Evolutionary conservation across 2,329 filamentous ascomycete species (phyloP), one percentile per base, ranked within the genome.

Genomic region (Didymella segeticola): DNA sequence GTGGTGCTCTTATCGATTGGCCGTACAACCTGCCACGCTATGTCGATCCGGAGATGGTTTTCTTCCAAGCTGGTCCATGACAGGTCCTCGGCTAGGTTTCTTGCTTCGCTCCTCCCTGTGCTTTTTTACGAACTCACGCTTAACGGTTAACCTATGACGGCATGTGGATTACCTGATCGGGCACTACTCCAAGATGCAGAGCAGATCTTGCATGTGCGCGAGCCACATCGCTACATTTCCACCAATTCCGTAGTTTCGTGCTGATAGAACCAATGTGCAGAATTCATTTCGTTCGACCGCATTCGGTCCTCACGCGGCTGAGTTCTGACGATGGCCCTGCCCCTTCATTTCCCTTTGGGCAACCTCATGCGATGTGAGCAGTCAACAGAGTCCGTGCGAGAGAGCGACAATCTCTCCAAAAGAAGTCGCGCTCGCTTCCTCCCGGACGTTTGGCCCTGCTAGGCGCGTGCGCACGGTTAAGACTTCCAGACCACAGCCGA

Each of bases 311-410:
- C 57, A 53, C 61, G 61, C 65, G 58, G 64, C 64, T 62, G 61
- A 70, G 57, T 66, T 66, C 64, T 68, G 65, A 69, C 63, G 56
- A 66, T 58, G 56, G 66, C 41, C 60, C 63, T 60, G 57, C 64
- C 69, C 71, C 72, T 75, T 75, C 72, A 75, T 75, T 75, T 75
- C 72, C 66, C 62, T 63, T 56, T 56, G 56, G 57, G 49, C 62
- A 60, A 59, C 60, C 63, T 69, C 61, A 64, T 68, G 62, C 64
- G 47, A 64, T 53, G 47, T 62, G 47, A 39, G 61, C 60, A 46
- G 42, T 61, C 63, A 67, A 59, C 60, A 69, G 64, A 53, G 63
- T 69, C 67, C 56, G 67, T 70, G 69, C 70, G 62, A 62, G 55
- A 59, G 61, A 68, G 68, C 68, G 66, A 65, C 68, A 68, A 71